Base-by-base conservation (phyloP, 192 early-diverging fungal genomes). In the Coemansia sp. region DNA sequence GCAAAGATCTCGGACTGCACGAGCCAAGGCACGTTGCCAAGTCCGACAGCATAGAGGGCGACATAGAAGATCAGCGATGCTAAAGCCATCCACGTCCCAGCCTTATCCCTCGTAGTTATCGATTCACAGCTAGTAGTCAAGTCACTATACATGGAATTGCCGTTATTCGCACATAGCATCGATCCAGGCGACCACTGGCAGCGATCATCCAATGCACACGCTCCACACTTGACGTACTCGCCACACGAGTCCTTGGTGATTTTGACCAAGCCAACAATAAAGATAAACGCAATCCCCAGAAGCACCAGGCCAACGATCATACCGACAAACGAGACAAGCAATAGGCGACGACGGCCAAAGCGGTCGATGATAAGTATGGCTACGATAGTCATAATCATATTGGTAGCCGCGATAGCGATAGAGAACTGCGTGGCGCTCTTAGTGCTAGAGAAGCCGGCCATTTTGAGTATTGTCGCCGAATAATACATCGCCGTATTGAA, bases 351-450 rank as follows among this genome's bases (percentile, higher is more conserved):
- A 63, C 96, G 90, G 43, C 96, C 96, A 76, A 91, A 88, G 5
- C 85, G 82, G 51, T 97, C 95, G 42, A 97, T 87, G 55, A 89
- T 87, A n/a, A 87, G 71, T 59, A 97, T 95, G 16, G 91, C 94
- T 8, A 94, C 94, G 43, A 97, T 85, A 11, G 94, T 97, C 68
- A 89, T 80, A 36, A 95, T 66, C 73, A 88, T 87, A 60, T 88
- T 89, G 20, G 87, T 85, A 16, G 77, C 77, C 2, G 85, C 87
- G 46, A 84, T 87, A 38, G 84, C 76, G 20, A 82, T 84, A 18
- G 79, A 84, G 31, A 83, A 84, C 63, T 84, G 76, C 15, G 80
- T 73, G 11, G 77, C 84, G 55, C 86, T 86, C 70, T 89, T 86
- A 7, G 57, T 63, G 68, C 73, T 78, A 33, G 80, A 60, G 24